Evolutionary conservation across 139 green algal genomes (phyloP), one percentile per base, ranked within the genome.

Genomic region (Asterochloris sp.): DNA sequence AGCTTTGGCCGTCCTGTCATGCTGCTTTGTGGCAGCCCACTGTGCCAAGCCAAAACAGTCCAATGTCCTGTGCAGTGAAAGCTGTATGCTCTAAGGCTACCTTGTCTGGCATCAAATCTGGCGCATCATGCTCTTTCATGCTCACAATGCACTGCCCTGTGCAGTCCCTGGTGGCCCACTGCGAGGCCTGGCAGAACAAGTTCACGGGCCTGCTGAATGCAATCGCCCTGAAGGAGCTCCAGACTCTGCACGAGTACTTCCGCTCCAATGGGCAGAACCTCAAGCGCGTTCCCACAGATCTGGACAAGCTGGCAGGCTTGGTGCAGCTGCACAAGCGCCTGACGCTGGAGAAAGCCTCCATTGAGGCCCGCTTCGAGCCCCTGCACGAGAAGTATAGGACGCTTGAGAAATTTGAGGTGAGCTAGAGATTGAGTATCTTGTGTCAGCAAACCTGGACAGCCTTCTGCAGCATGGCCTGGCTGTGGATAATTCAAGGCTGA

Each of bases 111-210:
- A 54, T 10, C 38, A 54, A 10, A 10, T 6, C 38, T 54, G 38
- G 38, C 38, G 38, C 38, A 54, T 54, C 6, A 54, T 54, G 38
- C 38, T 54, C 38, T 54, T 6, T 54, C 38, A 54, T 2, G 38
- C 38, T 54, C 38, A 54, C 38, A 2, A 54, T 54, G 0, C 16
- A 2, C 14, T 78, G 38, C 74, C 19, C 27, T 54, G 6, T 84
- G 85, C 93, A 96, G 87, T 89, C 89, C 0, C 88, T 98, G 69
- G 83, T 93, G 12, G 80, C 67, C 0, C 92, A 96, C 85, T 97
- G 94, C 83, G 92, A 97, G 80, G 83, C 80, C 54, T 98, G 95
- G 94, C 84, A 91, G 23, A 27, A 69, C 61, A 94, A 95, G 84
- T 95, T 97, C 75, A 93, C 87, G 11, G 85, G 82, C 61, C 88